Evolutionary conservation across 768 basidiomycete species (phyloP).

Genomic region (Lactarius deliciosus): DNA sequence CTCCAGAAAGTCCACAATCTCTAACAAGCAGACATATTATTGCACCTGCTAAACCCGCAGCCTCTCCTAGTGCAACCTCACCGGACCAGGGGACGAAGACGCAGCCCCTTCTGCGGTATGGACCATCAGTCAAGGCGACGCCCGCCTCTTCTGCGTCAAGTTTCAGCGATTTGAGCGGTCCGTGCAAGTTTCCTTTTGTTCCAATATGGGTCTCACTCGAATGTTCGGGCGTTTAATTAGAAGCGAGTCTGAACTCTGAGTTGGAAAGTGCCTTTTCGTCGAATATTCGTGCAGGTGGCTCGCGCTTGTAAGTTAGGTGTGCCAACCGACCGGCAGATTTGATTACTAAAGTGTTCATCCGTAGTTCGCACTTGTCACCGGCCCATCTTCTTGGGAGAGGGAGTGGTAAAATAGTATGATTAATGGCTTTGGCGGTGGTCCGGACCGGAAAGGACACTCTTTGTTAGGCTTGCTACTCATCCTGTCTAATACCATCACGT

Average conservation of each 20-base stretch:
- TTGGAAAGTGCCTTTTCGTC: constrained; percentile 79
- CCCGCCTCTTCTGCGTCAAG: constrained; percentile 72
- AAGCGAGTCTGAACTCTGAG: constrained; percentile 72
- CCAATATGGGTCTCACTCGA: constrained; percentile 3
- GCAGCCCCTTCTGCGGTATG: constrained; percentile 38
- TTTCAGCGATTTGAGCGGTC: constrained; percentile 86
- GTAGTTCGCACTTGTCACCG: constrained; percentile 31
- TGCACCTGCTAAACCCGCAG: constrained; percentile 16
- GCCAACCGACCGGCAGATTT: not conserved
- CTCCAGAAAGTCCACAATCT: constrained; percentile 50
- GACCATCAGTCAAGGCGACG: constrained; percentile 41
- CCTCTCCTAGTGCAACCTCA: constrained; percentile 15
- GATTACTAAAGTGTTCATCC: constrained; percentile 5
- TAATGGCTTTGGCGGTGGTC: not conserved
- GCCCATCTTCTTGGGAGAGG: constrained; percentile 28
- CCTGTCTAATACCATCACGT: not conserved
- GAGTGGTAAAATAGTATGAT: constrained; percentile 10
- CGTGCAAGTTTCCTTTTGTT: constrained; percentile 30
- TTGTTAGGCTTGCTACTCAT: not conserved
- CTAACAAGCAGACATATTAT: constrained; percentile 28
- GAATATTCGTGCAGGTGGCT: constrained; percentile 64
- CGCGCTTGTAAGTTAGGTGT: constrained; percentile 59
- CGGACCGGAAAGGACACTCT: not conserved
- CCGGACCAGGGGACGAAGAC: constrained; percentile 19
- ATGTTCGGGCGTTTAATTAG: constrained; percentile 36